phyloP scores from a whole-genome alignment of 2,329 filamentous ascomycete species.

The Fusarium sp. region DNA sequence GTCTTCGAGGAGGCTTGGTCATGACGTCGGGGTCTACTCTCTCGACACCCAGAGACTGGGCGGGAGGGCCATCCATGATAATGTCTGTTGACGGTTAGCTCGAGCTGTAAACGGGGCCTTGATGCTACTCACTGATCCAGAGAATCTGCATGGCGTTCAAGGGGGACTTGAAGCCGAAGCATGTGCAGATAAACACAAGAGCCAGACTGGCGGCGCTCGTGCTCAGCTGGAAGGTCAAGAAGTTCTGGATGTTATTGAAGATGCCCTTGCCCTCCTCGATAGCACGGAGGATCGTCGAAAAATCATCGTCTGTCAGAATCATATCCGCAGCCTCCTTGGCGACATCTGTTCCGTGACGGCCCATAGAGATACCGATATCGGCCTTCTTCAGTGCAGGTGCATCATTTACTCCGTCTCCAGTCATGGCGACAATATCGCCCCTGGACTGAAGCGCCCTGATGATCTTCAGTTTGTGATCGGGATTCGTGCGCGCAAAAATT shows the following conservation, averaged over 20 bases:
- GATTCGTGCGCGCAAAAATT: slow-evolving; percentile 95
- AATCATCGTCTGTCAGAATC: slow-evolving; percentile 91
- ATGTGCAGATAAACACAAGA: slow-evolving; percentile 91
- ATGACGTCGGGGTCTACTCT: slow-evolving; percentile 95
- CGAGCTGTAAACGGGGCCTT: neutral
- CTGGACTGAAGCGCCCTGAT: slow-evolving; percentile 90
- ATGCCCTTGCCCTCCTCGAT: slow-evolving; percentile 99
- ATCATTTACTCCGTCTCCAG: slow-evolving; percentile 97
- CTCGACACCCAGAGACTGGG: slow-evolving; percentile 96
- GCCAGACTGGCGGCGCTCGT: slow-evolving; percentile 94
- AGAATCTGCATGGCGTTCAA: slow-evolving; percentile 99
- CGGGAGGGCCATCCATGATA: slow-evolving; percentile 98
- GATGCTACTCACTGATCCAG: slow-evolving; percentile 91
- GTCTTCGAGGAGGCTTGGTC: slow-evolving; percentile 85
- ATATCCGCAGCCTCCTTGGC: slow-evolving; percentile 97
- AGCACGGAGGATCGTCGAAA: slow-evolving; percentile 90
- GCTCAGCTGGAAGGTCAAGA: slow-evolving; percentile 97
- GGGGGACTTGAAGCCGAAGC: slow-evolving; percentile 92
- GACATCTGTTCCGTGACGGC: slow-evolving; percentile 92
- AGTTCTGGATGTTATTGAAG: slow-evolving; percentile 99
- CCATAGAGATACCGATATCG: slow-evolving; percentile 98
- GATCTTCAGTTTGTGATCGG: slow-evolving; percentile 98
- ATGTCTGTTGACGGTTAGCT: slow-evolving; percentile 74
- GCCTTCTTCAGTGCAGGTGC: slow-evolving; percentile 96
- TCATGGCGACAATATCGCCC: slow-evolving; percentile 98